phyloP scores from a whole-genome alignment of 495 filamentous ascomycete species.

The Bacidia gigantensis region DNA sequence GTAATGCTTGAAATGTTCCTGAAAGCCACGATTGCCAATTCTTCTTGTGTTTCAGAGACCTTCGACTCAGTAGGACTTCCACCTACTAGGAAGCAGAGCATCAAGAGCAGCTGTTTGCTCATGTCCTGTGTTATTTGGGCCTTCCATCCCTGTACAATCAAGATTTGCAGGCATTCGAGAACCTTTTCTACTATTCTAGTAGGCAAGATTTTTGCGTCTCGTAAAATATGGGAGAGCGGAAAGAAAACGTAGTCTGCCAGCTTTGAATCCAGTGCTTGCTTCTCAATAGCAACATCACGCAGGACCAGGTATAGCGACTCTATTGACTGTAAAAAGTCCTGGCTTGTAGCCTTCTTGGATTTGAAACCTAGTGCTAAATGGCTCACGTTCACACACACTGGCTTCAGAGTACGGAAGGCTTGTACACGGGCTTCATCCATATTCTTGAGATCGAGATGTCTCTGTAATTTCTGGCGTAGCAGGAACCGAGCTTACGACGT shows the following conservation, averaged over 20 bases:
- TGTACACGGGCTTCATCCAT: slow-evolving; percentile 17
- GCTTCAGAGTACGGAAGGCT: slow-evolving; percentile 38
- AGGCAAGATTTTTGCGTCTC: slow-evolving; percentile 55
- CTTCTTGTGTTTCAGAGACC: slow-evolving; percentile 44
- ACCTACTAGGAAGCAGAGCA: slow-evolving; percentile 67
- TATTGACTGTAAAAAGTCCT: slow-evolving; percentile 41
- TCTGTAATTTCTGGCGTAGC: too few species aligned
- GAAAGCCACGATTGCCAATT: slow-evolving; percentile 50
- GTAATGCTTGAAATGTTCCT: slow-evolving; percentile 43
- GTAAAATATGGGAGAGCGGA: slow-evolving; percentile 76
- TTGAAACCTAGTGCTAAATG: slow-evolving; percentile 49
- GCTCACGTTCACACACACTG: slow-evolving; percentile 65
- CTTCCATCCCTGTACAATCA: slow-evolving; percentile 70
- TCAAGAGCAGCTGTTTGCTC: slow-evolving; percentile 69
- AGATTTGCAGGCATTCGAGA: slow-evolving; percentile 54
- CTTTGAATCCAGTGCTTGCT: slow-evolving; percentile 54
- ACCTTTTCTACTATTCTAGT: slow-evolving; percentile 59
- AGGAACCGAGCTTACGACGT: too few species aligned
- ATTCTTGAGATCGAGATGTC: too few species aligned
- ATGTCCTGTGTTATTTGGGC: slow-evolving; percentile 49
- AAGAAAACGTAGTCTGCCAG: slow-evolving; percentile 93
- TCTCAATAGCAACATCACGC: slow-evolving; percentile 33
- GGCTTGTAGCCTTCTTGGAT: slow-evolving; percentile 36
- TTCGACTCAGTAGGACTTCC: slow-evolving; percentile 43
- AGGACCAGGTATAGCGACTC: slow-evolving; percentile 41